These are phyloP conservation scores for Plasmodium yoelii DNA, from an alignment of 169 alveolate genomes.

Conservation along the genomic window DNA sequence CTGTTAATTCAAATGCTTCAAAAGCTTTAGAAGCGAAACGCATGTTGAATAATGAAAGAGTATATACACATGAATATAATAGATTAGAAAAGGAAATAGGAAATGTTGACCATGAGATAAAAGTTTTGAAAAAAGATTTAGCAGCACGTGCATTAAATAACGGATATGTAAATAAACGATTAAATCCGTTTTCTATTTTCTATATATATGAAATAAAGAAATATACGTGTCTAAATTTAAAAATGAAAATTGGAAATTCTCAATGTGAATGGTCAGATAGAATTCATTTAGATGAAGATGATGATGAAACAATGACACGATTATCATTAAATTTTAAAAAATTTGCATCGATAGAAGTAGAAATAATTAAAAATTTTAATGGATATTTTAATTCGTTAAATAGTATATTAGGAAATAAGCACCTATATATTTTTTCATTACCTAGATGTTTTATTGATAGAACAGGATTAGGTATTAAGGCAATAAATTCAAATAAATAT, in stretches of 20 bases:
- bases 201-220: conserved; percentile 71
- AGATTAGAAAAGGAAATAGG: conserved; percentile 58
- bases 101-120: conserved; percentile 64
- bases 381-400: conserved; percentile 75
- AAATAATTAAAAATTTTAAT: conserved; percentile 60
- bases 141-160: conserved; percentile 23
- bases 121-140: conserved; percentile 48
- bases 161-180: conserved; percentile 72
- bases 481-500: conserved; percentile 79
- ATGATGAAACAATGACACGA: conserved; percentile 71
- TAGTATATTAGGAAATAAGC: conserved; percentile 75
- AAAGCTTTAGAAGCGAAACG: background rate
- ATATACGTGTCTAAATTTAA: conserved; percentile 58
- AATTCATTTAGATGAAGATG: conserved; percentile 54
- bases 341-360: conserved; percentile 74
- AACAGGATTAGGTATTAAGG: conserved; percentile 87
- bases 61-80: conserved; percentile 54
- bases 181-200: conserved; percentile 72
- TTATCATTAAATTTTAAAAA: conserved; percentile 64
- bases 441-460: conserved; percentile 90
- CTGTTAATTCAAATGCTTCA: background rate
- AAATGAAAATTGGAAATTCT: conserved; percentile 72
- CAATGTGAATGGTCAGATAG: conserved; percentile 78
- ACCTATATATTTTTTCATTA: conserved; percentile 81
- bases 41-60: conserved; percentile 17